Evolutionary conservation across 1,284 basidiomycete species (phyloP).

Genomic region (Pyrrhoderma lamaoense): DNA sequence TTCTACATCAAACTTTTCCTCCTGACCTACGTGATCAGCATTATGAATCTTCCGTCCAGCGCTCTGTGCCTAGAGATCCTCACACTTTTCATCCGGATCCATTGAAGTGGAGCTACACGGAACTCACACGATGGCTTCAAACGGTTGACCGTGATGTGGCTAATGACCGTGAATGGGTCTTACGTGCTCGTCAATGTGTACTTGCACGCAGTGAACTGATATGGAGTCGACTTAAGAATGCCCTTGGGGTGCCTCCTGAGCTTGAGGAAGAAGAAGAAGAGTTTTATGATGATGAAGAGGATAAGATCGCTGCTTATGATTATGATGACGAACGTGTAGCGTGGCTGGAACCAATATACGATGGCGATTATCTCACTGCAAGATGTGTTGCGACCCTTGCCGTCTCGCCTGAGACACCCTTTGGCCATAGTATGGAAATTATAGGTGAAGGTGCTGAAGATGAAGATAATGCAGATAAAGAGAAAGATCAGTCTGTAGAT

Average conservation of each 20-base stretch:
- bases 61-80: not conserved
- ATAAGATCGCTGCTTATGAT: not conserved
- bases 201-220: slow-evolving; percentile 29
- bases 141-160: slow-evolving; percentile 24
- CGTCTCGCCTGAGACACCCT: slow-evolving; percentile 5
- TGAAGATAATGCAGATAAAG: slow-evolving; percentile 18
- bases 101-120: slow-evolving; percentile 26
- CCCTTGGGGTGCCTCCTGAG: slow-evolving; percentile 29
- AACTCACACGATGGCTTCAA: slow-evolving; percentile 27
- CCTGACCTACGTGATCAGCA: slow-evolving; percentile 12
- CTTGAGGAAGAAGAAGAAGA: slow-evolving; percentile 25
- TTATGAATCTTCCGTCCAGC: not conserved
- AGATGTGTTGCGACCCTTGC: slow-evolving; percentile 18
- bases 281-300: slow-evolving; percentile 21
- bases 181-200: slow-evolving; percentile 26
- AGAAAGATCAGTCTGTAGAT: slow-evolving; percentile 13
- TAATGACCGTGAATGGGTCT: slow-evolving; percentile 27
- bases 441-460: slow-evolving; percentile 24
- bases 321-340: slow-evolving; percentile 17
- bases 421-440: slow-evolving; percentile 21
- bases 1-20: slow-evolving; percentile 29
- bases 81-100: slow-evolving; percentile 20
- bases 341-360: slow-evolving; percentile 21
- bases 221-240: slow-evolving; percentile 29
- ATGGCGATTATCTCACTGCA: slow-evolving; percentile 16